Percentiles rank a stretch among this genome's conserved stretches.
Evolutionary conservation across 192 early-diverging fungal genomes (phyloP).

Genomic region (Gaertneriomyces sp.): DNA sequence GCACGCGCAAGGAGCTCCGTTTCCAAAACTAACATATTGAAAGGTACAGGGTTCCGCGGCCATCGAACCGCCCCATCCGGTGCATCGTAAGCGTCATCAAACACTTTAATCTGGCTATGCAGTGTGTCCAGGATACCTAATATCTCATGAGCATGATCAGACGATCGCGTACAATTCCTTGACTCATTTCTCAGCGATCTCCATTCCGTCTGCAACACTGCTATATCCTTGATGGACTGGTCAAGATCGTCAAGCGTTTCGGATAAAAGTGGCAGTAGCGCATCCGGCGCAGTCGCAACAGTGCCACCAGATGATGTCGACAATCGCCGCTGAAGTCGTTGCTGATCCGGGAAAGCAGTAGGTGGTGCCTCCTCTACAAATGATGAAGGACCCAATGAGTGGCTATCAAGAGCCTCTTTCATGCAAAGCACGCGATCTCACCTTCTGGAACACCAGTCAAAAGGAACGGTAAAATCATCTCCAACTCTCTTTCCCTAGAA

Average conservation of each 20-base stretch:
- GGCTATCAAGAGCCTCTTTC: background rate
- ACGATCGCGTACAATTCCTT: slow-evolving; percentile 4
- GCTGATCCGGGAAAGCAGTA: background rate
- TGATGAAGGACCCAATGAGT: background rate
- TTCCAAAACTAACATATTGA: slow-evolving; percentile 30
- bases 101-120: slow-evolving; percentile 2
- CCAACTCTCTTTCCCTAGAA: slow-evolving; percentile 6
- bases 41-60: slow-evolving; percentile 29
- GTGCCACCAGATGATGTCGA: slow-evolving; percentile 15
- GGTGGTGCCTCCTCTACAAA: background rate
- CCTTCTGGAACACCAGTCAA: slow-evolving; percentile 11
- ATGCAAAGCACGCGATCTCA: background rate
- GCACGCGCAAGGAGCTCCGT: slow-evolving; percentile 24
- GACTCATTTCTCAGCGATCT: slow-evolving; percentile 6
- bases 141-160: slow-evolving; percentile 26
- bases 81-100: slow-evolving; percentile 6
- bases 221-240: slow-evolving; percentile 10
- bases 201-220: background rate
- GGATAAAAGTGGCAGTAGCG: slow-evolving; percentile 20
- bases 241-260: slow-evolving; percentile 23
- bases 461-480: slow-evolving; percentile 14
- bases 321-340: background rate
- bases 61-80: slow-evolving; percentile 13
- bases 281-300: slow-evolving; percentile 4
- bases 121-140: slow-evolving; percentile 15